Conservation (phyloP, 805 yeast species). For the Starmerella scarabaei region DNA sequence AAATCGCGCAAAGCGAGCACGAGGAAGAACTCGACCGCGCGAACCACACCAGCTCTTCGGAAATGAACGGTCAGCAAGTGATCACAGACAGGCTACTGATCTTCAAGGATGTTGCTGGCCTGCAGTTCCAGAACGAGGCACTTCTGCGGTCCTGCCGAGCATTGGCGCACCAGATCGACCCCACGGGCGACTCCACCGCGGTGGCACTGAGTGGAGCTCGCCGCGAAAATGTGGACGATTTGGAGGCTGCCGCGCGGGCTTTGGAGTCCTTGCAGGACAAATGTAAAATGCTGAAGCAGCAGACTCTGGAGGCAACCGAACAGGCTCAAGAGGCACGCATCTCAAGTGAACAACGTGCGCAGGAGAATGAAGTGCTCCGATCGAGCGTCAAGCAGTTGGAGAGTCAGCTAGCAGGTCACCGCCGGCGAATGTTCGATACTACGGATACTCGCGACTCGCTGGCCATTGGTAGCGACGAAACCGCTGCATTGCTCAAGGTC, state of each 20-base stretch:
- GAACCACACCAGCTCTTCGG: neutral
- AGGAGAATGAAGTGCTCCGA: neutral
- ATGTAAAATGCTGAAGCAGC: neutral
- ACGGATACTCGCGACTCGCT: neutral
- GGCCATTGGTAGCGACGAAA: neutral
- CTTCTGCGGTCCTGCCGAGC: conserved; percentile 55
- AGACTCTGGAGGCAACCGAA: conserved; percentile 1
- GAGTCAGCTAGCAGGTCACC: neutral
- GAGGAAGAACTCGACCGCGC: conserved; percentile 38
- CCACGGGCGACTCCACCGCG: conserved; percentile 5
- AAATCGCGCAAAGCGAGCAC: conserved; percentile 25
- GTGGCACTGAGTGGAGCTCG: conserved; percentile 11
- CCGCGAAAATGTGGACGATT: conserved; percentile 25
- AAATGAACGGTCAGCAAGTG: conserved; percentile 23
- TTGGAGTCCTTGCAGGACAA: conserved; percentile 24
- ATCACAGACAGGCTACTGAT: conserved; percentile 63
- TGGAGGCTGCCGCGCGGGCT: conserved; percentile 27
- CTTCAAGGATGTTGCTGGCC: conserved; percentile 52
- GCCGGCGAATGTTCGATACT: neutral
- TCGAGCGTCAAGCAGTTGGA: neutral
- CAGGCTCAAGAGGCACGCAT: neutral
- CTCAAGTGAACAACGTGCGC: neutral
- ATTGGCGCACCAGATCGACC: conserved; percentile 41
- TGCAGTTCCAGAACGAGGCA: conserved; percentile 64
- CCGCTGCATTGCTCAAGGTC: conserved; percentile 12